Percentiles rank a stretch among this genome's conserved stretches.
These are phyloP conservation scores for Suillus cothurnatus DNA, from an alignment of 768 basidiomycete genomes.

Conservation along the genomic window DNA sequence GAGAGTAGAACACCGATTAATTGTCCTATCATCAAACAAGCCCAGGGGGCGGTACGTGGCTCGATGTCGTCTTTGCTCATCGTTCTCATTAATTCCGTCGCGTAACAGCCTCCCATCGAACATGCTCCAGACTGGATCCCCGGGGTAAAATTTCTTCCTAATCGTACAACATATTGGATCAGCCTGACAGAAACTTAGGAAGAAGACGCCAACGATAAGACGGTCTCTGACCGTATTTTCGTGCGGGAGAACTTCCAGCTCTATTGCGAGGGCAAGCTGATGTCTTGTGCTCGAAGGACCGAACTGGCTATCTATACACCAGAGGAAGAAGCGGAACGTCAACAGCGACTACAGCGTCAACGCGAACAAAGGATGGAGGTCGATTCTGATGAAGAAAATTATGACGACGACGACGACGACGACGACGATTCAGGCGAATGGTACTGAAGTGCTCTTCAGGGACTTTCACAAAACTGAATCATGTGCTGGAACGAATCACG, in stretches of 20 bases:
- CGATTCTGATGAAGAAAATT: slow-evolving; percentile 15
- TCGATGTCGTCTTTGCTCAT: background rate
- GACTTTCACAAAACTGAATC: background rate
- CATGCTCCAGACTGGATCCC: slow-evolving; percentile 12
- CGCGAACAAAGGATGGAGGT: slow-evolving; percentile 13
- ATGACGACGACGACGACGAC: slow-evolving; percentile 12
- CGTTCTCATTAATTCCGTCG: background rate
- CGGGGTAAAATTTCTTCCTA: slow-evolving; percentile 3
- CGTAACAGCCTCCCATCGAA: slow-evolving; percentile 25
- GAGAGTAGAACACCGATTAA: slow-evolving; percentile 15
- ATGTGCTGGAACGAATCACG: background rate
- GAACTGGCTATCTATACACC: slow-evolving; percentile 24
- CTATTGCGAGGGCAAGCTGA: slow-evolving; percentile 27
- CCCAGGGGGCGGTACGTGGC: slow-evolving; percentile 23
- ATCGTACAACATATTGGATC: background rate
- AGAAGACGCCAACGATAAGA: slow-evolving; percentile 25
- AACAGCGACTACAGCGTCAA: slow-evolving; percentile 8
- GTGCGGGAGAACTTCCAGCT: slow-evolving; percentile 24
- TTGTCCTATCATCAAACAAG: slow-evolving; percentile 22
- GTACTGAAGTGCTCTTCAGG: background rate
- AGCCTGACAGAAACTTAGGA: slow-evolving; percentile 21
- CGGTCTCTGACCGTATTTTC: slow-evolving; percentile 21
- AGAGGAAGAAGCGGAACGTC: slow-evolving; percentile 19
- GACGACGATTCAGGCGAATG: slow-evolving; percentile 3
- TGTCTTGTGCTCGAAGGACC: slow-evolving; percentile 22